Conservation (phyloP, 495 filamentous ascomycete species). For the Penicillium ucsense region DNA sequence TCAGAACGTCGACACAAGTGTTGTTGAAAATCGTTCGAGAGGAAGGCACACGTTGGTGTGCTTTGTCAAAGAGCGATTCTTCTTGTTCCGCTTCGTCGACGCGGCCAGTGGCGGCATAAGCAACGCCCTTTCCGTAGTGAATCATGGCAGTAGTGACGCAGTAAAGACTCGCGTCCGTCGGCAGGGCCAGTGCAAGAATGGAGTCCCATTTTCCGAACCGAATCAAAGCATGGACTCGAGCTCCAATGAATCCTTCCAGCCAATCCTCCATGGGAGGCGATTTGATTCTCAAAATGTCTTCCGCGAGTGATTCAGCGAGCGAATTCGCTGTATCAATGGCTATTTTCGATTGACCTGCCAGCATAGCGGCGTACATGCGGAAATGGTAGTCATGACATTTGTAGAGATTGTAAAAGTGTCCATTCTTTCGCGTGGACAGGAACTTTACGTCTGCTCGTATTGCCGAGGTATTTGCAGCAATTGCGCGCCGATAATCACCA, state of each 20-base stretch:
- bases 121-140: conserved; percentile 56
- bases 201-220: conserved; percentile 60
- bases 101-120: conserved; percentile 43
- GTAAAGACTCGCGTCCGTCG: conserved; percentile 44
- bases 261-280: conserved; percentile 66
- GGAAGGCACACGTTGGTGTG: conserved; percentile 34
- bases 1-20: conserved; percentile 48
- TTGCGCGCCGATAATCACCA: conserved; percentile 54
- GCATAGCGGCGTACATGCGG: conserved; percentile 63
- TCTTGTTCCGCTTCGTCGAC: conserved; percentile 38
- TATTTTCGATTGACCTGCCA: conserved; percentile 46
- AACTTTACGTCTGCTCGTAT: conserved; percentile 53
- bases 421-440: conserved; percentile 35
- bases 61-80: conserved; percentile 33
- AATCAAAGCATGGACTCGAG: conserved; percentile 53
- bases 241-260: conserved; percentile 54
- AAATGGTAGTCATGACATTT: conserved; percentile 59
- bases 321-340: conserved; percentile 44
- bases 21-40: conserved; percentile 59
- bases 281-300: conserved; percentile 47
- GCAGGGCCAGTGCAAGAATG: conserved; percentile 39
- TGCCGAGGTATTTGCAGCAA: conserved; percentile 53
- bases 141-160: conserved; percentile 53
- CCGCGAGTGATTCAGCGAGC: conserved; percentile 46
- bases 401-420: conserved; percentile 62